Base-by-base conservation (phyloP, 345 rosid species). In the Aurinia saxatilis region DNA sequence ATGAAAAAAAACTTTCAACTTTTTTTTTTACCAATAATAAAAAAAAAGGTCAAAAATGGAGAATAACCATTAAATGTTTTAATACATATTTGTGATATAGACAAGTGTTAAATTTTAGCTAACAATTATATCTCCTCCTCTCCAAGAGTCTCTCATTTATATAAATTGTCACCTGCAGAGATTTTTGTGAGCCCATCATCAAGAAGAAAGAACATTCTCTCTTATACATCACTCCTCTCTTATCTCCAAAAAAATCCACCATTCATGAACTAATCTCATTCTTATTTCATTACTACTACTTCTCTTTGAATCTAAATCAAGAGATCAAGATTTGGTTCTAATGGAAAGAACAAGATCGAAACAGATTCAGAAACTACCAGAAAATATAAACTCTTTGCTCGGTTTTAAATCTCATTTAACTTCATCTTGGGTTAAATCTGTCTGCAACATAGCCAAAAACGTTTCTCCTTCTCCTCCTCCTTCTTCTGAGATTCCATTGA, bases 341-440 rank as follows among this genome's bases (percentile, higher is more conserved):
- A 50, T 57, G 62, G 80, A 75, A 51, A 68, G 46, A 75, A 66
- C 56, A 40, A 63, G 75, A 44, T 76, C 71, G 35, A 76, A 74
- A 55, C 68, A 87, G 27, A 67, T 68, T 40, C 45, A 34, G 48
- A 71, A 76, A 31, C 78, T 85, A 1, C 77, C 77, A 0, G 80
- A 80, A 71, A 77, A 80, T n/a, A 75, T 88, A 45, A 83, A 85
- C 68, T 82, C 91, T 30, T 74, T 88, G 9, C 82, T 85, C 16
- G 96, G 87, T 60, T 60, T 80, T 16, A 83, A 85, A 76, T 65
- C 83, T 49, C 77, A 56, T 71, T 47, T 83, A 54, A 85, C 78
- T 40, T 78, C 84, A 50, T 63, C 63, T 66, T 88, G 96, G 96
- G 80, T 76, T 14, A 68, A 73, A 59, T 76, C 92, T 13, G 90